Evolutionary conservation across 371 early-diverging fungal genomes (phyloP).

Genomic region (Actinomucor elegans): DNA sequence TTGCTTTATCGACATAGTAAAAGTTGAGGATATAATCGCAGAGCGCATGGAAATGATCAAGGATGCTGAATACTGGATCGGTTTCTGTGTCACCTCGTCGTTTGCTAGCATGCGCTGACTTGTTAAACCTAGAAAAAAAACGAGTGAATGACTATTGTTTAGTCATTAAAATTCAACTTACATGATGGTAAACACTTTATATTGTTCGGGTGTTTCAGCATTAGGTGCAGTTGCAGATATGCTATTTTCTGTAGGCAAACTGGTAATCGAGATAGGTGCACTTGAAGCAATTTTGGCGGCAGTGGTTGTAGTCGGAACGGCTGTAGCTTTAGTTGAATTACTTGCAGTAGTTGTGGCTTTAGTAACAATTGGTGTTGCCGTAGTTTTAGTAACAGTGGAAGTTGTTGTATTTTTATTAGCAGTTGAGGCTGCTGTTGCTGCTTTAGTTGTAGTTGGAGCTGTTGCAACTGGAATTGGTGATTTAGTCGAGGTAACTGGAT

Average conservation of each 20-base stretch:
- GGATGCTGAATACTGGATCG: slow-evolving; percentile 17
- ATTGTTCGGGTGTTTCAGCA: slow-evolving; percentile 33
- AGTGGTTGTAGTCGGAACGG: not conserved
- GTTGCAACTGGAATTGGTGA: no score
- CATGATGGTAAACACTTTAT: slow-evolving; percentile 26
- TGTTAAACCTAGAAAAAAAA: slow-evolving; percentile 23
- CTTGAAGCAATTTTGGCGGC: no score
- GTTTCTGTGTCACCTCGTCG: slow-evolving; percentile 30
- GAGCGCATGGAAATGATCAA: slow-evolving; percentile 39
- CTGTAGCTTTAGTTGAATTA: not conserved
- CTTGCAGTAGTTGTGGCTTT: not conserved
- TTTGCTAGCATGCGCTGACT: slow-evolving; percentile 34
- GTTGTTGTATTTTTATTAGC: no score
- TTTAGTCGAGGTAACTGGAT: not conserved
- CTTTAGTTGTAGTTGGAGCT: not conserved
- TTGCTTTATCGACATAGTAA: slow-evolving; percentile 25
- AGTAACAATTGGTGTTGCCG: not conserved
- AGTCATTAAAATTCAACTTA: not conserved
- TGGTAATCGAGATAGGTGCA: not conserved
- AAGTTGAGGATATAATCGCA: slow-evolving; percentile 39
- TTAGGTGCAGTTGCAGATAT: slow-evolving; percentile 27
- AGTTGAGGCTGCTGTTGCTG: not conserved
- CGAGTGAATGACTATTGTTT: not conserved
- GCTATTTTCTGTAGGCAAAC: not conserved
- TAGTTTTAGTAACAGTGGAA: not conserved